These are phyloP conservation scores for Discostella pseudostelligera DNA, from an alignment of 108 stramenopile species.

Conservation along the genomic window DNA sequence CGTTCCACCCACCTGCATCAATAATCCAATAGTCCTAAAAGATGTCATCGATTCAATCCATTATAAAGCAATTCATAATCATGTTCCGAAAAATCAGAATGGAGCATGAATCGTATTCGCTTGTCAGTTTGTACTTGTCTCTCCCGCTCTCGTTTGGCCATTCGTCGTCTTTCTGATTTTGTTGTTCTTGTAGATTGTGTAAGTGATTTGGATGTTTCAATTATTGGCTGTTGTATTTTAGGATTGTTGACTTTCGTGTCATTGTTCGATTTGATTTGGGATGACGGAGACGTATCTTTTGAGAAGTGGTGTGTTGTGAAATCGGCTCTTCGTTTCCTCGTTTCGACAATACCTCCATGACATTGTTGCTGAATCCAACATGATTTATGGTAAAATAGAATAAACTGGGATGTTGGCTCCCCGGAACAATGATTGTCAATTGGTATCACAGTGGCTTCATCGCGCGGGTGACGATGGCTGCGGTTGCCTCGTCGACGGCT, in stretches of 20 bases:
- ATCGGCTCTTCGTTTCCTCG: background rate
- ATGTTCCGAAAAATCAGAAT: slow-evolving; percentile 6
- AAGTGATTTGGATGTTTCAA: background rate
- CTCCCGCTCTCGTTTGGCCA: slow-evolving; percentile 10
- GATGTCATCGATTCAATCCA: slow-evolving; percentile 7
- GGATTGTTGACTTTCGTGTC: background rate
- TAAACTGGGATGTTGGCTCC: slow-evolving; percentile 11
- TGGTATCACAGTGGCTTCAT: slow-evolving; percentile 11
- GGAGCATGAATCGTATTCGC: slow-evolving; percentile 17
- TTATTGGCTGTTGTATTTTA: background rate
- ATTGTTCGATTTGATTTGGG: slow-evolving; percentile 1
- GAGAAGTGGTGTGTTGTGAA: background rate
- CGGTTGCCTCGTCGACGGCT: background rate
- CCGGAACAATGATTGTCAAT: background rate
- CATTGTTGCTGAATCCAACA: background rate
- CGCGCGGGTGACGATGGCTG: background rate
- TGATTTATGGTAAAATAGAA: slow-evolving; percentile 10
- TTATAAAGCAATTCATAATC: slow-evolving; percentile 7
- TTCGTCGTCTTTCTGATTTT: slow-evolving; percentile 11
- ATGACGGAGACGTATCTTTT: background rate
- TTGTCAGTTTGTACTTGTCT: background rate
- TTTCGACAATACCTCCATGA: background rate
- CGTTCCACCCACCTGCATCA: too few relatives aligned
- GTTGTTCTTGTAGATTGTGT: background rate
- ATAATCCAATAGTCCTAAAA: background rate